Percentiles rank a stretch among this genome's conserved stretches.
phyloP scores from a whole-genome alignment of 2,329 filamentous ascomycete species.

The Nannizziopsis arthrosporioides region DNA sequence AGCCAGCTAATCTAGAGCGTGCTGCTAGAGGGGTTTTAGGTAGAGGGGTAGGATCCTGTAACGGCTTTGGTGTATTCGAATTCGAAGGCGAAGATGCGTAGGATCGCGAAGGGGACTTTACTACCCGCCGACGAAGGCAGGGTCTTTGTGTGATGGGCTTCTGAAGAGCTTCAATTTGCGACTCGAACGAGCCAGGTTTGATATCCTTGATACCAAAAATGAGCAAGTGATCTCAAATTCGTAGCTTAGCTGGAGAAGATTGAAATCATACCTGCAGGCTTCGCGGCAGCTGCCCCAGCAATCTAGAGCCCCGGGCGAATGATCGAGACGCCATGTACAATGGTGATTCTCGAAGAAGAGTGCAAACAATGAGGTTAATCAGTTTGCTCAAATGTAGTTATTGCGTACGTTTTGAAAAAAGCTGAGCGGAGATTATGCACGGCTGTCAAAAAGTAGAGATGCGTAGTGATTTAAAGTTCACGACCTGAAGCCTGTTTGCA shows the following conservation, averaged over 20 bases:
- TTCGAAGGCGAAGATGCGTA: constrained; percentile 2
- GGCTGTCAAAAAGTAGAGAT: background rate
- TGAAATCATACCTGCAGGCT: constrained; percentile 1
- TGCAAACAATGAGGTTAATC: too few species aligned
- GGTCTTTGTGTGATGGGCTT: constrained; percentile 8
- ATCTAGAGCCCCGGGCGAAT: background rate
- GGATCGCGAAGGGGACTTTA: background rate
- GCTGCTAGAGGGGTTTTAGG: constrained; percentile 6
- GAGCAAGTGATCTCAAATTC: background rate
- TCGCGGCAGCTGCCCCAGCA: background rate
- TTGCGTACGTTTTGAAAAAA: background rate
- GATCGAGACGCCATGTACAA: constrained; percentile 3
- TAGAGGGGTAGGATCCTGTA: constrained; percentile 18
- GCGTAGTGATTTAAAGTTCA: background rate
- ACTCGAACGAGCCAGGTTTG: background rate
- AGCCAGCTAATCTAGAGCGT: background rate
- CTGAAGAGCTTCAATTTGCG: background rate
- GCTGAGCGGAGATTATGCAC: background rate
- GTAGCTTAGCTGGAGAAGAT: background rate
- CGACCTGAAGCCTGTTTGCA: constrained; percentile 4
- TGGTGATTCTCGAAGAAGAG: background rate
- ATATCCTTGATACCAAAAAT: constrained; percentile 1
- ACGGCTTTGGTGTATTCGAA: constrained; percentile 18
- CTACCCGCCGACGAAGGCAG: constrained; percentile 1
- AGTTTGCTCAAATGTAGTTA: too few species aligned